Base-by-base conservation (phyloP, 176 grass and related monocot species). In the Thinopyrum elongatum region DNA sequence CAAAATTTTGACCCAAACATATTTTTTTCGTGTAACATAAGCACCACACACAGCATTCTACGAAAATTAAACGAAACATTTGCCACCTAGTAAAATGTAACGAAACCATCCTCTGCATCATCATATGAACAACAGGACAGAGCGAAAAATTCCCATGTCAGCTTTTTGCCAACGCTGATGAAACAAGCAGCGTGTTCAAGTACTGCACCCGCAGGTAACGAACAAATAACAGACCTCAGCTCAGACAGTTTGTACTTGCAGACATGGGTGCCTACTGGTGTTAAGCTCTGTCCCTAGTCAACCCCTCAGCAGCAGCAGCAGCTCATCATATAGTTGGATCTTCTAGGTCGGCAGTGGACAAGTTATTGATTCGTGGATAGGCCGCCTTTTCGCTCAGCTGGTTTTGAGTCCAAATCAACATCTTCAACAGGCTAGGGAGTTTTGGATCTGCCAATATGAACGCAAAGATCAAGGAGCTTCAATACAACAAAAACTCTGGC, bases 371-470 rank as follows among this genome's bases (percentile, higher is more conserved):
- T 30, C 73, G 80, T 33, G 93, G 95, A 87, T 93, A 95, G 21
- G 76, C 76, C 0, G 91, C 89, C 82, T 95, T 98, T 71, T 98
- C 91, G 21, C 91, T 89, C 59, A 98, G 80, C 75, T 93, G 95
- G 78, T 95, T 87, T 84, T 98, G 91, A 77, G 93, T 88, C 91
- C 92, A 97, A 14, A 95, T 86, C 82, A 98, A 44, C 91, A 95
- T 95, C 80, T 98, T 98, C 77, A 98, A 64, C 85, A 98, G 80
- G 80, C 91, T 95, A 41, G 95, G 95, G 69, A 98, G 92, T 58
- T 98, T 95, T 29, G 91, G 91, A 88, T 98, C 95, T 98, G 90
- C 34, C n/a, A 67, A 8, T 12, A 16, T 51, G 25, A 9, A 58
- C 55, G 19, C 16, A 34, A 6, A 21, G 26, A 55, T 38, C 73